These are phyloP conservation scores for Sphenostylis stenocarpa DNA, from an alignment of 306 rosid genomes.

Conservation along the genomic window DNA sequence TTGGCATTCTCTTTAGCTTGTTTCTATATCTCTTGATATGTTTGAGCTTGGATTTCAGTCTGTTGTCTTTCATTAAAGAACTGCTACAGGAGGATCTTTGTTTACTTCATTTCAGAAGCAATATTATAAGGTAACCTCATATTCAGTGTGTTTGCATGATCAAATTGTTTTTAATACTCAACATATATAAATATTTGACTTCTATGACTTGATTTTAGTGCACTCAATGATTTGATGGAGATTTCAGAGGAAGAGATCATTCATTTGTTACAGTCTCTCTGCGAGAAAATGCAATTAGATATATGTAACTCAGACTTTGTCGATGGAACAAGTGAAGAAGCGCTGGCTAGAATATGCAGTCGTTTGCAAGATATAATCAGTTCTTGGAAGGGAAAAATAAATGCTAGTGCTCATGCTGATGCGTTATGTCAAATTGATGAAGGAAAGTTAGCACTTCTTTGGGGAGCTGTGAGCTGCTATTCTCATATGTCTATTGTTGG, in stretches of 20 bases:
- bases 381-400: slow-evolving; percentile 47
- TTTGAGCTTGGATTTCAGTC: slow-evolving; percentile 53
- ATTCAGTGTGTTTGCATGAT: neutral
- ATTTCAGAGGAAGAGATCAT: slow-evolving; percentile 61
- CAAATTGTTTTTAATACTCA: slow-evolving; percentile 17
- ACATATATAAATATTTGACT: slow-evolving; percentile 19
- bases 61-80: slow-evolving; percentile 60
- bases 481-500: slow-evolving; percentile 50
- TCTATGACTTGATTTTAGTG: slow-evolving; percentile 49
- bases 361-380: slow-evolving; percentile 46
- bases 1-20: slow-evolving; percentile 22
- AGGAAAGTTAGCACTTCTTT: slow-evolving; percentile 56
- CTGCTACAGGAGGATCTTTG: slow-evolving; percentile 56
- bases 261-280: slow-evolving; percentile 57
- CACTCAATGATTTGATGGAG: slow-evolving; percentile 62
- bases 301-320: slow-evolving; percentile 35
- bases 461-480: slow-evolving; percentile 79
- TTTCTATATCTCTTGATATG: slow-evolving; percentile 37
- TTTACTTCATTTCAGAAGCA: slow-evolving; percentile 50
- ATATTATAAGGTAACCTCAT: slow-evolving; percentile 62
- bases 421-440: slow-evolving; percentile 47
- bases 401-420: slow-evolving; percentile 35
- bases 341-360: slow-evolving; percentile 50
- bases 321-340: slow-evolving; percentile 41
- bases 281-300: slow-evolving; percentile 50